Conservation (phyloP, 2,329 filamentous ascomycete genomes). For the Arthrobotrys iridis region DNA sequence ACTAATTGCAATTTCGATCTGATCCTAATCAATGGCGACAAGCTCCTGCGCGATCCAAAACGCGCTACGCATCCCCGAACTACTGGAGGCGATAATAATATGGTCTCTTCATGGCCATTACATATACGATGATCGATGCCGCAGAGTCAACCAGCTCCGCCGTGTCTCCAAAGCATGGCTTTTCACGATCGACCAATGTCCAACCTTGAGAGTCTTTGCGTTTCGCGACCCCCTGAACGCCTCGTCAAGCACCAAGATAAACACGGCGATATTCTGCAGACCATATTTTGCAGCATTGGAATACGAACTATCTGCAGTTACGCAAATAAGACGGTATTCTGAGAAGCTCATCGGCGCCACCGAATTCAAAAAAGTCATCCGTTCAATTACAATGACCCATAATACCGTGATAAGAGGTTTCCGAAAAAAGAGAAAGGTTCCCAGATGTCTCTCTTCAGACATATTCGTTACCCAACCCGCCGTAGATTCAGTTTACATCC, state of each 20-base stretch:
- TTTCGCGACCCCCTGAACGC: conserved; percentile 3
- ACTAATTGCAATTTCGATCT: background rate
- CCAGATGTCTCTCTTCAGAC: background rate
- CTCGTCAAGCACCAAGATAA: background rate
- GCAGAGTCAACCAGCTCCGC: background rate
- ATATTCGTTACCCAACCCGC: background rate
- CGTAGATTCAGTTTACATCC: background rate
- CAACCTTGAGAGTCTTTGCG: background rate
- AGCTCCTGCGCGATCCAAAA: background rate
- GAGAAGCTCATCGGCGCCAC: background rate
- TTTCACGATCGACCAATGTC: background rate
- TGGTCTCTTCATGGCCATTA: background rate
- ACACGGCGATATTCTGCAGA: background rate
- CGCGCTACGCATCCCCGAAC: background rate
- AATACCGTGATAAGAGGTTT: background rate
- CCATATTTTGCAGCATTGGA: background rate
- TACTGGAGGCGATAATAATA: background rate
- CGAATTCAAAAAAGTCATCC: background rate
- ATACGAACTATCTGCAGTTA: background rate
- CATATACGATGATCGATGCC: background rate
- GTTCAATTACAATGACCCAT: background rate
- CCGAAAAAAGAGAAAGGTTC: background rate
- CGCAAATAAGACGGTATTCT: background rate
- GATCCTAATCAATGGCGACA: background rate
- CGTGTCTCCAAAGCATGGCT: background rate